Evolutionary conservation across 2,329 filamentous ascomycete species (phyloP).

Genomic region (Fusarium multiceps): DNA sequence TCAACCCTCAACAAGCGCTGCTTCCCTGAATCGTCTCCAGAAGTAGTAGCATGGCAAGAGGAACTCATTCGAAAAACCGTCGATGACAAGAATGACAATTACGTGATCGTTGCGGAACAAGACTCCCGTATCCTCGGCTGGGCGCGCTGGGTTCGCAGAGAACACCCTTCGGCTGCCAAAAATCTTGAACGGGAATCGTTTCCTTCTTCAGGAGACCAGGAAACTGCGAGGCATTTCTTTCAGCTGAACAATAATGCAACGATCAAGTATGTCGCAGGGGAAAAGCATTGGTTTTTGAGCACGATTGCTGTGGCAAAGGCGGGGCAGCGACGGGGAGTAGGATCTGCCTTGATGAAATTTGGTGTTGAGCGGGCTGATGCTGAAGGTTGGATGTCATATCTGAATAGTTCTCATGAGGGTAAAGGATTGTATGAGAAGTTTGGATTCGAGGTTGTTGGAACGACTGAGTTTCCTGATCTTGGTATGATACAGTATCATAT

Average conservation of each 20-base stretch:
- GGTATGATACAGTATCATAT: conserved; percentile 48
- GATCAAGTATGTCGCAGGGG: conserved; percentile 42
- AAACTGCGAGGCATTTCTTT: conserved; percentile 57
- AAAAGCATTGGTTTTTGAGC: conserved; percentile 50
- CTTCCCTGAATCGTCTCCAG: conserved; percentile 44
- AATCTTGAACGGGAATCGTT: conserved; percentile 43
- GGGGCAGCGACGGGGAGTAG: conserved; percentile 50
- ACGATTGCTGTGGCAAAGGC: conserved; percentile 49
- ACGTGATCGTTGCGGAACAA: conserved; percentile 47
- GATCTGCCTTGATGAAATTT: conserved; percentile 48
- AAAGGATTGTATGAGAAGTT: conserved; percentile 46
- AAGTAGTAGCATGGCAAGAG: conserved; percentile 38
- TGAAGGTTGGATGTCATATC: conserved; percentile 45
- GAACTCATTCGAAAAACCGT: conserved; percentile 36
- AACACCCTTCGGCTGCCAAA: conserved; percentile 32
- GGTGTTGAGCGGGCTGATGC: conserved; percentile 48
- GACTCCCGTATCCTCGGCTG: conserved; percentile 46
- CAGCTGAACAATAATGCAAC: conserved; percentile 44
- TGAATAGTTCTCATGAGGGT: conserved; percentile 46
- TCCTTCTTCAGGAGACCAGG: conserved; percentile 43
- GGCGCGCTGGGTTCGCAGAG: conserved; percentile 50
- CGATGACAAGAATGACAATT: conserved; percentile 46
- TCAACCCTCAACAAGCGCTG: conserved; percentile 48
- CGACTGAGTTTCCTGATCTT: conserved; percentile 35
- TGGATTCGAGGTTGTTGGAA: conserved; percentile 45